These are phyloP conservation scores for Phytophthora pluvialis DNA, from an alignment of 352 stramenopile species.

Conservation along the genomic window DNA sequence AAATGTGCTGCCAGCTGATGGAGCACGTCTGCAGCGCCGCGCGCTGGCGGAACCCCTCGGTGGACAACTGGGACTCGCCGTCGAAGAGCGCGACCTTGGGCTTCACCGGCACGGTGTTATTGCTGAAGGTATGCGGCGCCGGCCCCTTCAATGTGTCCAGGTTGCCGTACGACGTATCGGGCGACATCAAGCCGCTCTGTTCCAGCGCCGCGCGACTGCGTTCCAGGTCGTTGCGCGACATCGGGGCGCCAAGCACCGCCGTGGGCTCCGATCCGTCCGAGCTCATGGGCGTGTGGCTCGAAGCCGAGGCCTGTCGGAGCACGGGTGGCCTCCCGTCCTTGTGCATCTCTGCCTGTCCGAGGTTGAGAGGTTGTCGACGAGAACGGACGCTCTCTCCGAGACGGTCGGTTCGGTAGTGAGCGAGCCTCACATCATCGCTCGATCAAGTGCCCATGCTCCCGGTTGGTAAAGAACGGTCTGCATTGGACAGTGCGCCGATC, in stretches of 20 bases:
- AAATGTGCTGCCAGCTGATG: conserved; percentile 76
- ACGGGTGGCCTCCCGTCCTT: conserved; percentile 17
- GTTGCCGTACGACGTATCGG: conserved; percentile 30
- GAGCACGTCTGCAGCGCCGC: conserved; percentile 51
- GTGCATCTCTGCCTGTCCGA: conserved; percentile 16
- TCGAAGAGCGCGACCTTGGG: conserved; percentile 45
- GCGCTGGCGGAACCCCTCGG: conserved; percentile 36
- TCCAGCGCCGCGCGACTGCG: conserved; percentile 22
- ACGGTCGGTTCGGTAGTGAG: conserved; percentile 40
- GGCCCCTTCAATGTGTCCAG: conserved; percentile 32
- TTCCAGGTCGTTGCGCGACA: conserved; percentile 35
- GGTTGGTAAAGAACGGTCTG: conserved; percentile 25
- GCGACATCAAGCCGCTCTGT: conserved; percentile 30
- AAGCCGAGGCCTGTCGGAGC: conserved; percentile 30
- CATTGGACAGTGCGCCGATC: conserved; percentile 25
- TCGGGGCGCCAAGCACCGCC: conserved; percentile 31
- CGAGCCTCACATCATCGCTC: conserved; percentile 17
- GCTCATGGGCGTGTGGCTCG: conserved; percentile 34
- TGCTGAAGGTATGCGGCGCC: conserved; percentile 33
- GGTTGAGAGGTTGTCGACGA: conserved; percentile 3
- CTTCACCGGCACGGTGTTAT: conserved; percentile 35
- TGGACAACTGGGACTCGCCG: conserved; percentile 38
- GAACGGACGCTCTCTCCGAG: conserved; percentile 14
- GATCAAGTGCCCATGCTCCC: neutral
- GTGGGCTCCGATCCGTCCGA: conserved; percentile 35